phyloP scores from a whole-genome alignment of 1,284 basidiomycete species.

The Ganoderma multipileum region DNA sequence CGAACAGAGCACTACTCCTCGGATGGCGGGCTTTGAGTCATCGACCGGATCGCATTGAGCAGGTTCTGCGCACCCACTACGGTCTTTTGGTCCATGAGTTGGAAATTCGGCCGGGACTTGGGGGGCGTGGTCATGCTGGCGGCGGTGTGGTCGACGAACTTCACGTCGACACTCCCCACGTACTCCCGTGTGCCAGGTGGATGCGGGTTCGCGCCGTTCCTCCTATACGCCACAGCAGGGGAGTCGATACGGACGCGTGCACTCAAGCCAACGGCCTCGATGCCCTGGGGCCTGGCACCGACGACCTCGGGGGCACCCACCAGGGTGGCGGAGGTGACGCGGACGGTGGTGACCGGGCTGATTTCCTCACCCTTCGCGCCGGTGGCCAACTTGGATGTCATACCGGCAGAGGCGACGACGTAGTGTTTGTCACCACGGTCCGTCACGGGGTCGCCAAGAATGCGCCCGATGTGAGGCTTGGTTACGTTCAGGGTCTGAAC shows the following conservation, averaged over 20 bases:
- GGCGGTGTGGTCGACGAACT: not conserved
- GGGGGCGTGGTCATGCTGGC: not conserved
- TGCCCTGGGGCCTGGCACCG: slow-evolving; percentile 31
- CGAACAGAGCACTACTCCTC: not conserved
- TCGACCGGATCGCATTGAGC: not conserved
- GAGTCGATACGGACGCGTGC: slow-evolving; percentile 25
- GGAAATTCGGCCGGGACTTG: not conserved
- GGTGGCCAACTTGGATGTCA: slow-evolving; percentile 31
- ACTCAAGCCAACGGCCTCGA: slow-evolving; percentile 27
- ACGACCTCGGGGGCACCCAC: slow-evolving; percentile 41
- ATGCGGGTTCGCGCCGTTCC: slow-evolving; percentile 30
- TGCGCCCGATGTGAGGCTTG: slow-evolving; percentile 62
- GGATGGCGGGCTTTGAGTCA: not conserved
- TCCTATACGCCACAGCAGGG: slow-evolving; percentile 17
- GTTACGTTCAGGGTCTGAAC: slow-evolving; percentile 61
- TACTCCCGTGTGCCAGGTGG: slow-evolving; percentile 46
- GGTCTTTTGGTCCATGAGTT: not conserved
- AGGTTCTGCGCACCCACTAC: not conserved
- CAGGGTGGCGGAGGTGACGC: slow-evolving; percentile 37
- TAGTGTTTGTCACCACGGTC: slow-evolving; percentile 13
- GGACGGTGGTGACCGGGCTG: slow-evolving; percentile 33
- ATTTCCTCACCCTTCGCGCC: slow-evolving; percentile 8
- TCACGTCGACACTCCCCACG: slow-evolving; percentile 29
- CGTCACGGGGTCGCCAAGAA: slow-evolving; percentile 45
- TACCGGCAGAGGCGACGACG: slow-evolving; percentile 40